phyloP scores from a whole-genome alignment of 345 rosid genomes.

The Salix caprea region DNA sequence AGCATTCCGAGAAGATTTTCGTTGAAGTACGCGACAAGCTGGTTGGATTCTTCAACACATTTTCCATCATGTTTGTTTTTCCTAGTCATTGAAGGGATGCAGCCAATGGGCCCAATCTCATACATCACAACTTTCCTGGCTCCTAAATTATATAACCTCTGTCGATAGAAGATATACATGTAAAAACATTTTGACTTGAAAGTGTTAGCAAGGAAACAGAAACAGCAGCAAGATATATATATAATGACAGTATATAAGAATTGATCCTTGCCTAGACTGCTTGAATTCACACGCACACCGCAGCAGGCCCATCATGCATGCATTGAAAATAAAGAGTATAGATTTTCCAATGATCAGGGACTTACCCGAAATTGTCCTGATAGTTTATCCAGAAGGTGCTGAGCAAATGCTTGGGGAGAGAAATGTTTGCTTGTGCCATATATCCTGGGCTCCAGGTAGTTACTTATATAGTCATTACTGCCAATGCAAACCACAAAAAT shows the following conservation, averaged over 20 bases:
- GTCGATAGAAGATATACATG: background rate
- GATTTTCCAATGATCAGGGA: too few species aligned
- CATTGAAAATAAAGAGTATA: too few species aligned
- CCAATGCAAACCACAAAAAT: conserved; percentile 30
- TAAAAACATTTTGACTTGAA: background rate
- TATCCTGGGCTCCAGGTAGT: conserved; percentile 1
- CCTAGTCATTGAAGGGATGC: conserved; percentile 36
- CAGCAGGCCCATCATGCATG: too few species aligned
- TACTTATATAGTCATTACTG: conserved; percentile 39
- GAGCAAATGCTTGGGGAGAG: conserved; percentile 27
- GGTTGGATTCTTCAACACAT: conserved; percentile 34
- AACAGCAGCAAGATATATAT: too few species aligned
- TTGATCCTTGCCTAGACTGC: too few species aligned
- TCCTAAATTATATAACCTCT: conserved; percentile 35
- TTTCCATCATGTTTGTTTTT: conserved; percentile 16
- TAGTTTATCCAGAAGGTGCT: conserved; percentile 21
- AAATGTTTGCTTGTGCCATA: conserved; percentile 2
- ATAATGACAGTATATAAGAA: too few species aligned
- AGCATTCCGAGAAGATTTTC: conserved; percentile 24
- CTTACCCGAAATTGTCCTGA: conserved; percentile 28
- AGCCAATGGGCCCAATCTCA: conserved; percentile 48
- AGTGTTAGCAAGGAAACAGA: background rate
- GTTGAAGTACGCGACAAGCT: conserved; percentile 27
- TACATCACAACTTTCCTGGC: conserved; percentile 38
- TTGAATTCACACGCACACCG: too few species aligned